Percentiles rank a stretch among this genome's conserved stretches.
phyloP scores from a whole-genome alignment of 352 stramenopile genomes.

The Peronosclerospora sorghi region DNA sequence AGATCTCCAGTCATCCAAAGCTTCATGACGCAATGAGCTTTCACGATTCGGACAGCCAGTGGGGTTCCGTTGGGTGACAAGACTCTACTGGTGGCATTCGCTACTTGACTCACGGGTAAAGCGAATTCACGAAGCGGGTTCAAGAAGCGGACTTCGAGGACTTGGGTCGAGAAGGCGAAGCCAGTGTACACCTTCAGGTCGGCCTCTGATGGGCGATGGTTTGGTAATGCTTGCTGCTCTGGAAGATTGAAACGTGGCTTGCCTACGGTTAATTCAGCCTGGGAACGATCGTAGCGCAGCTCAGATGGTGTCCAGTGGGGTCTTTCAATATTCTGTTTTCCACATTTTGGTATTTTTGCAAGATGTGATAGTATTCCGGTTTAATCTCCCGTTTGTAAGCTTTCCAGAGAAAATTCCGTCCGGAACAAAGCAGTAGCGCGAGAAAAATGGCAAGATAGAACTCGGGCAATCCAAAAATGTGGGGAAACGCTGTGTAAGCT shows the following conservation, averaged over 20 bases:
- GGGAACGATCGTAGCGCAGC: constrained; percentile 57
- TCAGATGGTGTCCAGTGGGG: constrained; percentile 55
- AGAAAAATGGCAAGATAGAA: constrained; percentile 77
- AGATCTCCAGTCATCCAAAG: constrained; percentile 23
- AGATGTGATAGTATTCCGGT: constrained; percentile 82
- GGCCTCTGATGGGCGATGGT: constrained; percentile 8
- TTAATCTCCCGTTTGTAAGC: constrained; percentile 75
- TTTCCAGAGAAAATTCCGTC: too few relatives aligned
- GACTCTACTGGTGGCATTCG: constrained; percentile 26
- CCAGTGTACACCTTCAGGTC: constrained; percentile 59
- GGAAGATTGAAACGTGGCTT: constrained; percentile 56
- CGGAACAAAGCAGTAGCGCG: constrained; percentile 61
- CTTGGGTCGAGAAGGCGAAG: constrained; percentile 76
- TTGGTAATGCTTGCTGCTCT: constrained; percentile 23
- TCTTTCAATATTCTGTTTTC: constrained; percentile 24
- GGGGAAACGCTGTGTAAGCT: constrained; percentile 67
- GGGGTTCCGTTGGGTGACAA: constrained; percentile 17
- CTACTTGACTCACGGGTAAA: constrained; percentile 49
- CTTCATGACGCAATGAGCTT: constrained; percentile 13
- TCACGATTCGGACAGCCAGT: constrained; percentile 20
- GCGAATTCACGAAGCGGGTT: constrained; percentile 69
- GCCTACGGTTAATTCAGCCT: constrained; percentile 42
- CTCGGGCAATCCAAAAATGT: constrained; percentile 56
- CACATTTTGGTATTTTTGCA: constrained; percentile 63
- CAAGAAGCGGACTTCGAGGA: constrained; percentile 67